Evolutionary conservation across 371 early-diverging fungal genomes (phyloP).

Genomic region (Saksenaea oblongispora): DNA sequence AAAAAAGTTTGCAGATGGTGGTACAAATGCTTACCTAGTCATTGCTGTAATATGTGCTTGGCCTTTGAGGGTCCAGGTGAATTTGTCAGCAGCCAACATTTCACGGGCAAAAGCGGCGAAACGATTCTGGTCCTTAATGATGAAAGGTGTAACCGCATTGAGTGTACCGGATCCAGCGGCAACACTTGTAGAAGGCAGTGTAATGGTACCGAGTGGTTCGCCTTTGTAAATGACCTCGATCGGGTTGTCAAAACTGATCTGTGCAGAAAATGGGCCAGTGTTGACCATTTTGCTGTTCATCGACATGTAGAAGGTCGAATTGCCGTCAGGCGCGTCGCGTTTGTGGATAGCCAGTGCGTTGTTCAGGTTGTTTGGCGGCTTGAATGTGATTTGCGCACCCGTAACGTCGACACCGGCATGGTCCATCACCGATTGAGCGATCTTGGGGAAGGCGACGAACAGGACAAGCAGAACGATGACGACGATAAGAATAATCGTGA

Average conservation of each 20-base stretch:
- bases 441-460: conserved; percentile 54
- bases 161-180: conserved; percentile 46
- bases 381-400: conserved; percentile 46
- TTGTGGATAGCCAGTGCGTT: conserved; percentile 5
- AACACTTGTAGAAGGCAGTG: conserved; percentile 39
- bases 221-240: conserved; percentile 49
- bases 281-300: conserved; percentile 47
- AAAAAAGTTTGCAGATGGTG: neutral
- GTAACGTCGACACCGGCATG: conserved; percentile 46
- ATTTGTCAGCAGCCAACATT: conserved; percentile 46
- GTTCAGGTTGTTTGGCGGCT: conserved; percentile 26
- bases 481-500: conserved; percentile 37
- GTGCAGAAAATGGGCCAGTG: conserved; percentile 61
- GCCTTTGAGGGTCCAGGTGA: conserved; percentile 53
- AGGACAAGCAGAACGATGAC: conserved; percentile 47
- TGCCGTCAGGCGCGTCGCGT: conserved; percentile 24
- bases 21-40: conserved; percentile 26
- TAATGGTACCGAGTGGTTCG: conserved; percentile 38
- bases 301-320: conserved; percentile 41
- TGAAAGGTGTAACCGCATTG: conserved; percentile 32
- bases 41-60: conserved; percentile 51
- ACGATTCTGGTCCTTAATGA: conserved; percentile 34
- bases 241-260: conserved; percentile 50
- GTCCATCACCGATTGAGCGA: conserved; percentile 56
- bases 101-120: conserved; percentile 48